Percentiles rank a stretch among this genome's conserved stretches.
phyloP scores from a whole-genome alignment of 805 yeast genomes.

The Wickerhamomyces chambardii region DNA sequence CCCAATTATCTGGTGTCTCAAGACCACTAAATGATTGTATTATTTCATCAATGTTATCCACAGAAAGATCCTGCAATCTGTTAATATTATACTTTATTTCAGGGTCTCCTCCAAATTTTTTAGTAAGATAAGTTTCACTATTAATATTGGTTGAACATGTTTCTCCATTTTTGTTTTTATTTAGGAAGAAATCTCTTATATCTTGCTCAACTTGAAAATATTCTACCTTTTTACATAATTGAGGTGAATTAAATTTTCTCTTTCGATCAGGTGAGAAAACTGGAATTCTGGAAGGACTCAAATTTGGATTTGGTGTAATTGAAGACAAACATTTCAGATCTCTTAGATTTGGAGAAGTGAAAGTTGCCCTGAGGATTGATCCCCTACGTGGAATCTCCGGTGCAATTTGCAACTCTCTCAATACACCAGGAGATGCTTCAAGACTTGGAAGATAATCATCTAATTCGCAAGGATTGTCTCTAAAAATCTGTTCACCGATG shows the following conservation, averaged over 20 bases:
- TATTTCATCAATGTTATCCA: slow-evolving; percentile 4
- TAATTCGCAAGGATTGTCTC: no score
- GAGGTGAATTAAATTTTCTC: background rate
- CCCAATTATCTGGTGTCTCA: slow-evolving; percentile 17
- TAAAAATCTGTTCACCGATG: no score
- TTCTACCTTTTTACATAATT: background rate
- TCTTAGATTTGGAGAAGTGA: background rate
- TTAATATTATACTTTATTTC: slow-evolving; percentile 3
- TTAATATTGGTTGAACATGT: background rate
- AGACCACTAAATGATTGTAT: slow-evolving; percentile 5
- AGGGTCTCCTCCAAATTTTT: slow-evolving; percentile 13
- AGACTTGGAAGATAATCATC: no score
- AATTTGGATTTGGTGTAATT: background rate
- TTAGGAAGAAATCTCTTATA: no score
- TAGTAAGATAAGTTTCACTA: slow-evolving; percentile 8
- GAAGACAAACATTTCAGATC: no score
- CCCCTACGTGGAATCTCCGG: background rate
- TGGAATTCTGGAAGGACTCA: background rate
- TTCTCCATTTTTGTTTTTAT: background rate
- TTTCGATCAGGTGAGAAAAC: background rate
- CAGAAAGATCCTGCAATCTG: slow-evolving; percentile 2
- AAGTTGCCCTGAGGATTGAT: background rate
- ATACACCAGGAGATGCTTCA: background rate
- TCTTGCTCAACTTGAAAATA: background rate
- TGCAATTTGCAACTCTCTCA: background rate